Evolutionary conservation across 108 stramenopile genomes (phyloP).

Genomic region (Nitzschia palea): DNA sequence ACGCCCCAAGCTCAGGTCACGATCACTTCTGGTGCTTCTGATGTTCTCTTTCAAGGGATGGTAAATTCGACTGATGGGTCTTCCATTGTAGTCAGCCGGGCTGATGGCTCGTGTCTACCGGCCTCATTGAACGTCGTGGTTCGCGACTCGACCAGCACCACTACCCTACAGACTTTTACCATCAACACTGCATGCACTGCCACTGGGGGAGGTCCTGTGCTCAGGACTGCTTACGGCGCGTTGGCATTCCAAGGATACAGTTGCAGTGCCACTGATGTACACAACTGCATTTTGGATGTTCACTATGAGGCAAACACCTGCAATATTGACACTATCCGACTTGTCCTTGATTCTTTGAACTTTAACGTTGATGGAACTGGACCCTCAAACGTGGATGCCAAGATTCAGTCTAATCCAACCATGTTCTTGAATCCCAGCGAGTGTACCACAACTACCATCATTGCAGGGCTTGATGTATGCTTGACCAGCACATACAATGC

Average conservation of each 20-base stretch:
- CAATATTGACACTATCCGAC: not conserved
- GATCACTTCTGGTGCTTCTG: too few relatives aligned
- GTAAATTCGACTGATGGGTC: too few relatives aligned
- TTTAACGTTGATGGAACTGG: not conserved
- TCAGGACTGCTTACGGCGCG: constrained; percentile 4
- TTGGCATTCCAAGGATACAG: constrained; percentile 20
- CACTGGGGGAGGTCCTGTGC: not conserved
- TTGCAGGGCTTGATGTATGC: not conserved
- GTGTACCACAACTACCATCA: not conserved
- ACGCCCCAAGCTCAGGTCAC: too few relatives aligned
- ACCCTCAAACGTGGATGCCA: not conserved
- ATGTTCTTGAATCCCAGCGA: not conserved
- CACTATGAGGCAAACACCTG: constrained; percentile 1
- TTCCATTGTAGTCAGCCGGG: too few relatives aligned
- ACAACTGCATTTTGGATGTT: constrained; percentile 19
- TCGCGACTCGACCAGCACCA: too few relatives aligned
- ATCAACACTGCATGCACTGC: too few relatives aligned
- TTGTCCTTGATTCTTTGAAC: not conserved
- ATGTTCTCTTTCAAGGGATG: too few relatives aligned
- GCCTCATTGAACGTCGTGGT: too few relatives aligned
- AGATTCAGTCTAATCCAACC: not conserved
- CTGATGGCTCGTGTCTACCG: too few relatives aligned
- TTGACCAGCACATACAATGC: not conserved
- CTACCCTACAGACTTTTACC: too few relatives aligned
- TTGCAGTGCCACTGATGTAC: constrained; percentile 11